These are phyloP conservation scores for Alloascoidea africana DNA, from an alignment of 805 yeast species.

Conservation along the genomic window DNA sequence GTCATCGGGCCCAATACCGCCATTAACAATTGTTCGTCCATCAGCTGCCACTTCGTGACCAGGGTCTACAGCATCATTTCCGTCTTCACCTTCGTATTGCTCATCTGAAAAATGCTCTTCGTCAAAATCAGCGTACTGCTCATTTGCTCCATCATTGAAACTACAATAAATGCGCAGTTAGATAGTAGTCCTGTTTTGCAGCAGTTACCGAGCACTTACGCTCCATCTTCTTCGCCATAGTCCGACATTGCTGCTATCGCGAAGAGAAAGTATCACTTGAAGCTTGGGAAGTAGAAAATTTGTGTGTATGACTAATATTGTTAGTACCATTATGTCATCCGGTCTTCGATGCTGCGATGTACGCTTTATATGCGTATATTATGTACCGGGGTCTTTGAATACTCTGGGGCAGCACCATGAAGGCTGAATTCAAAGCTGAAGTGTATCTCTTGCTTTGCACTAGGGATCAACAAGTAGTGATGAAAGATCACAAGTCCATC, in stretches of 20 bases:
- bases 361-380: too few species aligned
- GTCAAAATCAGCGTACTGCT: slow-evolving; percentile 67
- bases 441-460: too few species aligned
- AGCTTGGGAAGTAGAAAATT: slow-evolving; percentile 23
- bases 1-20: slow-evolving; percentile 37
- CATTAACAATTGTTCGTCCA: slow-evolving; percentile 55
- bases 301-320: background rate
- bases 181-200: background rate
- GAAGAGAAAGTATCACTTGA: background rate
- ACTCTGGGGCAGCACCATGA: too few species aligned
- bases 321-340: too few species aligned
- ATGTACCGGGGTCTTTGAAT: too few species aligned
- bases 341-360: too few species aligned
- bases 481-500: too few species aligned
- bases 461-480: too few species aligned
- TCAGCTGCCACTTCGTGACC: slow-evolving; percentile 37
- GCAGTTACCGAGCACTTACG: slow-evolving; percentile 14
- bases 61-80: slow-evolving; percentile 18
- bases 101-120: slow-evolving; percentile 73
- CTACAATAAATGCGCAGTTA: slow-evolving; percentile 14
- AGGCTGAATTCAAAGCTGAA: too few species aligned
- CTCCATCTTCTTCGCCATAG: slow-evolving; percentile 22
- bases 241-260: slow-evolving; percentile 24
- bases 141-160: slow-evolving; percentile 50
- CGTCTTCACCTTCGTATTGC: slow-evolving; percentile 25